phyloP scores from a whole-genome alignment of 2,329 filamentous ascomycete species.

The Diatrype stigma region DNA sequence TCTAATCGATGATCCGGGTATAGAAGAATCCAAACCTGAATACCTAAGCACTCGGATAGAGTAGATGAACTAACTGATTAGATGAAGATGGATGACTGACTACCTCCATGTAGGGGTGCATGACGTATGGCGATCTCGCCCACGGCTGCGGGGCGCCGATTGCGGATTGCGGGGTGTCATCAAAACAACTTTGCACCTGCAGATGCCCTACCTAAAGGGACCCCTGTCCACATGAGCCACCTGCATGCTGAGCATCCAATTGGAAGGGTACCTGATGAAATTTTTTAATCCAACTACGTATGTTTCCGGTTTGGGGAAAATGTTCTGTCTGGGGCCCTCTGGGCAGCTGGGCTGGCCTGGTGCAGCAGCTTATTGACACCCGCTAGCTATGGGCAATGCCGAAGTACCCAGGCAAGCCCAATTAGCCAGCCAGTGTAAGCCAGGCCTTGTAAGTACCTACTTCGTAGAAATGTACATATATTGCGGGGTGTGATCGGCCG shows the following conservation, averaged over 20 bases:
- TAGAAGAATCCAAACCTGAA: no score
- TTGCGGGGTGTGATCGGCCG: not conserved
- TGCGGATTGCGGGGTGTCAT: not conserved
- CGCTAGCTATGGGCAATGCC: no score
- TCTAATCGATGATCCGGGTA: no score
- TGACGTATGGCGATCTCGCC: not conserved
- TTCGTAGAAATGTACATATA: not conserved
- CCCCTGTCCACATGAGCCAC: not conserved
- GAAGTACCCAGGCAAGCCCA: no score
- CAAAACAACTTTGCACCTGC: not conserved
- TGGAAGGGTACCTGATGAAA: not conserved
- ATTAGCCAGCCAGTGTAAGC: not conserved
- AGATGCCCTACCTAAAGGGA: not conserved
- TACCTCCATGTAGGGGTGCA: no score
- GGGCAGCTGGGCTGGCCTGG: no score
- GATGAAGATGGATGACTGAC: no score
- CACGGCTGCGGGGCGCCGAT: not conserved
- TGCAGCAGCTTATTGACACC: no score
- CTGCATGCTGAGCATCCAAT: not conserved
- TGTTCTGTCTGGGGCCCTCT: no score
- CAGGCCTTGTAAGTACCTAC: not conserved
- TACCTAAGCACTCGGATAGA: no score
- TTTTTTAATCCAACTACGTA: not conserved
- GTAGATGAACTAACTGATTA: no score
- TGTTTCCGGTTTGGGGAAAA: no score